These are phyloP conservation scores for Neopestalotiopsis rosae DNA, from an alignment of 2,329 filamentous ascomycete species.

Conservation along the genomic window DNA sequence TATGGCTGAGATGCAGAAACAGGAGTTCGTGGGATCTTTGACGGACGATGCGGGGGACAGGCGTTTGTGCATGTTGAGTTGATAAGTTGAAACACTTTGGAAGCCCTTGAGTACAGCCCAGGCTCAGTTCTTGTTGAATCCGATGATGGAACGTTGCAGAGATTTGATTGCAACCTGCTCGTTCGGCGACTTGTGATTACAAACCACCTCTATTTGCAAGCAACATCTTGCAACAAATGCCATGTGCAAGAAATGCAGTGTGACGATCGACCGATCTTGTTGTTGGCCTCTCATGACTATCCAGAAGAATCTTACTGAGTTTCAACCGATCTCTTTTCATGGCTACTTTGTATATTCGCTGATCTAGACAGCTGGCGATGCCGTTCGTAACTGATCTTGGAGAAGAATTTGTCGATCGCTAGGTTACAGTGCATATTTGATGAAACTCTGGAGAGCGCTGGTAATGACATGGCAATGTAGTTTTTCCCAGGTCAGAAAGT, in stretches of 20 bases:
- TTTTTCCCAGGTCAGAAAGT: constrained; percentile 68
- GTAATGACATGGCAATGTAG: constrained; percentile 79
- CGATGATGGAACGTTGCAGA: constrained; percentile 75
- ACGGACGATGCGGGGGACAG: constrained; percentile 78
- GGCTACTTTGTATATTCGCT: constrained; percentile 73
- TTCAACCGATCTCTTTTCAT: constrained; percentile 73
- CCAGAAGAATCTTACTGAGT: constrained; percentile 73
- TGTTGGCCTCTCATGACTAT: constrained; percentile 65
- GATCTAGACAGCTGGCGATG: constrained; percentile 60
- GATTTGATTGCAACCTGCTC: constrained; percentile 70
- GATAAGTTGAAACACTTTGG: neutral
- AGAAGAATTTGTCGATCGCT: constrained; percentile 81
- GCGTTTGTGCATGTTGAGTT: constrained; percentile 56
- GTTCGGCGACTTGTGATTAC: constrained; percentile 82
- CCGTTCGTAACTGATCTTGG: constrained; percentile 66
- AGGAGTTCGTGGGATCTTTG: constrained; percentile 68
- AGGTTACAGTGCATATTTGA: constrained; percentile 78
- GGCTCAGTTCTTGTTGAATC: constrained; percentile 67
- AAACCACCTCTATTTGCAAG: constrained; percentile 72
- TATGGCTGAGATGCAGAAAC: constrained; percentile 72
- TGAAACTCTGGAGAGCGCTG: constrained; percentile 70
- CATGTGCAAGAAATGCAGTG: constrained; percentile 29
- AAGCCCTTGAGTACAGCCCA: constrained; percentile 21
- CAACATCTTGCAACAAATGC: constrained; percentile 67
- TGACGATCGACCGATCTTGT: constrained; percentile 26